Percentiles rank a stretch among this genome's conserved stretches.
phyloP scores from a whole-genome alignment of 2,329 filamentous ascomycete genomes.

The Aspergillus udagawae region DNA sequence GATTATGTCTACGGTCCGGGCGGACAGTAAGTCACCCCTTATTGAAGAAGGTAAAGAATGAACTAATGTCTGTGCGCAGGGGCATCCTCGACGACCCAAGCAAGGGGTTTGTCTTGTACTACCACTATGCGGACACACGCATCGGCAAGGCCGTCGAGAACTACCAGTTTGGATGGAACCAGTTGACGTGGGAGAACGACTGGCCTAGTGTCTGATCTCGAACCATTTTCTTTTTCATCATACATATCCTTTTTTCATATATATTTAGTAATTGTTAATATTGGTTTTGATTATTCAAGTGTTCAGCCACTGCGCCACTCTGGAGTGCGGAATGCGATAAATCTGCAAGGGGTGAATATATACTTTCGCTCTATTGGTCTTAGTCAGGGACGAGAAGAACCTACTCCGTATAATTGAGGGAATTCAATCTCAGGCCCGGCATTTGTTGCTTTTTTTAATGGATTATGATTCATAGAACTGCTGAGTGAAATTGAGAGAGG shows the following conservation, averaged over 20 bases:
- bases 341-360: background rate
- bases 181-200: constrained; percentile 39
- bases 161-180: constrained; percentile 49
- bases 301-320: background rate
- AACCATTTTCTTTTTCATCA: background rate
- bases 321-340: background rate
- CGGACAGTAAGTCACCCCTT: constrained; percentile 52
- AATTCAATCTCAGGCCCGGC: too few relatives aligned
- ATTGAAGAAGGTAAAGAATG: background rate
- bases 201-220: constrained; percentile 39
- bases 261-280: background rate
- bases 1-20: constrained; percentile 62
- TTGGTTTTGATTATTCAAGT: background rate
- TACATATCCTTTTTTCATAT: background rate
- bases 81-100: constrained; percentile 29
- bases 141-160: constrained; percentile 47
- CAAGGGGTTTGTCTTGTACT: constrained; percentile 56
- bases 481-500: background rate
- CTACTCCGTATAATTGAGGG: background rate
- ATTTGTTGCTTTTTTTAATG: background rate
- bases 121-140: constrained; percentile 56
- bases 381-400: background rate
- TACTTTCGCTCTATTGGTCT: background rate
- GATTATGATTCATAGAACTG: background rate
- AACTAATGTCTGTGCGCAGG: constrained; percentile 14